Base-by-base conservation (phyloP, 2,329 filamentous ascomycete species). In the Paramyrothecium sp. region DNA sequence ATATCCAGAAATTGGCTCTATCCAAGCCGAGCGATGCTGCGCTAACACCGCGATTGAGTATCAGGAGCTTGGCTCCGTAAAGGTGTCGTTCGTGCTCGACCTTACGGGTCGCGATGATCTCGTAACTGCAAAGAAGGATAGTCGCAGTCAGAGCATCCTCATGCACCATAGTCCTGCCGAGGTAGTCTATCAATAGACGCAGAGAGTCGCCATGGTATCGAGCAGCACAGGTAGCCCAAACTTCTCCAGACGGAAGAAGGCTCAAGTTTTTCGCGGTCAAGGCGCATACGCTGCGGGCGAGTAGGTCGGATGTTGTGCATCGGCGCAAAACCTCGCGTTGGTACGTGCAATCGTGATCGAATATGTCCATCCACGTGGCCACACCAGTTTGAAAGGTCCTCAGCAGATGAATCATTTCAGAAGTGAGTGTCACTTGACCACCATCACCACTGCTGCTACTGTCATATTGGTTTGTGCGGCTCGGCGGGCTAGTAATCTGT, bases 1-100 rank as follows among this genome's bases (percentile, higher is more conserved):
- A 56, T 16, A 59, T 56, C 57, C 57, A 59, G 23, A 59, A 59
- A 26, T 54, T 59, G 38, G 57, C 57, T 11, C 34, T 23, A n/a
- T 59, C 51, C 11, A 59, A n/a, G 13, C 52, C 51, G 20, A 21
- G 21, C 17, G 51, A 54, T 20, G 46, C 23, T 16, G 46, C 48
- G 12, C 22, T 46, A 22, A 54, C 26, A 11, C 33, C 26, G n/a
- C 52, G 54, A 21, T 16, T 49, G 13, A 23, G 23, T 2, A 59
- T 59, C 16, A 59, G 21, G 16, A 50, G n/a, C 46, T 26, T 33
- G 44, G 54, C 57, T 19, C 54, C 57, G 26, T 56, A 50, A 16
- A 56, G 51, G 30, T 59, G 54, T 13, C 38, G 46, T 16, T 53
- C 19, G 20, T 59, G 55, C 51, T 55, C 54, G n/a, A 38, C 21